phyloP scores from a whole-genome alignment of 805 yeast genomes.

The Komagataella populi region DNA sequence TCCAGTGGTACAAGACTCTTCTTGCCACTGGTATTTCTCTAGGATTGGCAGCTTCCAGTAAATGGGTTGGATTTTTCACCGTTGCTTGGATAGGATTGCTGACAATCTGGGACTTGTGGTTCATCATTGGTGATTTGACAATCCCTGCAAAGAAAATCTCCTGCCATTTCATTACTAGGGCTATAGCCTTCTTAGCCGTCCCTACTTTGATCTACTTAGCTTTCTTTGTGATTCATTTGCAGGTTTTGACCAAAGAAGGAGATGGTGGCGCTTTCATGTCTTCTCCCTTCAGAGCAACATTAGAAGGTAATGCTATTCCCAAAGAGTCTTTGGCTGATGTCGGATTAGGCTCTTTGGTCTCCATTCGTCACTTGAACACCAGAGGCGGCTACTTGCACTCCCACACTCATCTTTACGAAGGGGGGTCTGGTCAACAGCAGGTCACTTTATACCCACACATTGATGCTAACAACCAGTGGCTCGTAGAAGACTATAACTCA shows the following conservation, averaged over 20 bases:
- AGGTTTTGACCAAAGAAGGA: constrained; percentile 32
- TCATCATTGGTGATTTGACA: constrained; percentile 50
- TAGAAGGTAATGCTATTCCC: constrained; percentile 51
- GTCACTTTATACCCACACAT: constrained; percentile 57
- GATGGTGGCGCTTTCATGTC: constrained; percentile 51
- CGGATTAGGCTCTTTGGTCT: constrained; percentile 56
- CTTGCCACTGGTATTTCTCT: constrained; percentile 31
- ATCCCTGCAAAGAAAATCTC: constrained; percentile 14
- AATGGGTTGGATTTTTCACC: constrained; percentile 62
- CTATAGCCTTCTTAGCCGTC: constrained; percentile 28
- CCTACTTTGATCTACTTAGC: constrained; percentile 48
- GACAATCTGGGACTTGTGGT: constrained; percentile 47
- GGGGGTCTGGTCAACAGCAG: constrained; percentile 60
- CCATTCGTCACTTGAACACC: constrained; percentile 57
- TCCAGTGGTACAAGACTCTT: constrained; percentile 39
- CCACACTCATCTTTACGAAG: constrained; percentile 50
- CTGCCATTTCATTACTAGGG: constrained; percentile 21
- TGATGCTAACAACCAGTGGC: constrained; percentile 62
- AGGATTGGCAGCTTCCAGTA: constrained; percentile 48
- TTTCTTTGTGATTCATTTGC: constrained; percentile 45
- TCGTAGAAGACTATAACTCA: constrained; percentile 48
- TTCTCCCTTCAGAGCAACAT: constrained; percentile 51
- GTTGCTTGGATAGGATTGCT: constrained; percentile 46
- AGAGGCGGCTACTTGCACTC: constrained; percentile 77
- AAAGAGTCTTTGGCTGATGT: constrained; percentile 45